Evolutionary conservation across 2,329 filamentous ascomycete genomes (phyloP), one percentile per base, ranked within the genome.

Genomic region (Arthrobotrys sphaeroides): DNA sequence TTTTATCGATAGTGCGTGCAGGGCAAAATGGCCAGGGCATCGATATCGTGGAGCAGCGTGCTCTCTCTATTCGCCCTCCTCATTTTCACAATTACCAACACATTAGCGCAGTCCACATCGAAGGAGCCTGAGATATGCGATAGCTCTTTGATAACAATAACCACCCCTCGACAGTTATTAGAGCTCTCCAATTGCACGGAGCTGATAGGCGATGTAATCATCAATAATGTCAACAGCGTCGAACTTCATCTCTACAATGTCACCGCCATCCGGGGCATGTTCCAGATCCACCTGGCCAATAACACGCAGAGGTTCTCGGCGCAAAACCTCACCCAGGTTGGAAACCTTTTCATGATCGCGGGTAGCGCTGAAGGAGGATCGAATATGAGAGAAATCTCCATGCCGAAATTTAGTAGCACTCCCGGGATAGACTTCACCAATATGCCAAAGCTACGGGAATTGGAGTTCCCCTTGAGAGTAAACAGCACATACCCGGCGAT

Each of bases 261-360:
- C 16, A 59, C 57, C 16, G 47, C 31, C 22, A 65, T 75, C 18
- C 45, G 57, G 38, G 72, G 72, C n/a, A 75, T 75, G 72, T 62
- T 69, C 31, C 72, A 75, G 38, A 53, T 75, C 16, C 59, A 75
- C 13, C 47, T 75, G 36, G 72, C 72, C 24, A 61, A 75, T 43
- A 69, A 45, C 36, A 69, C 72, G 1, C 53, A 59, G 24, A 69
- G 42, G 16, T 69, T 75, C 22, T 75, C 72, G 1, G 72, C 72
- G 2, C 5, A 49, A 22, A 75, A 75, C 43, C 72, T 75, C 20
- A 69, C 72, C 16, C 51, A 26, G 10, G 47, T 75, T n/a, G 72
- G 72, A 16, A 66, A 66, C n/a, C 40, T 75, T 9, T 75, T 75
- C 36, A 75, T 75, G 72, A 66, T 75, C 13, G 40, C 64, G 6